A percentile compares a stretch with the other conserved stretches of the same genome.
Conservation (phyloP, 495 filamentous ascomycete species). For the Aspergillus olivimuriae region DNA sequence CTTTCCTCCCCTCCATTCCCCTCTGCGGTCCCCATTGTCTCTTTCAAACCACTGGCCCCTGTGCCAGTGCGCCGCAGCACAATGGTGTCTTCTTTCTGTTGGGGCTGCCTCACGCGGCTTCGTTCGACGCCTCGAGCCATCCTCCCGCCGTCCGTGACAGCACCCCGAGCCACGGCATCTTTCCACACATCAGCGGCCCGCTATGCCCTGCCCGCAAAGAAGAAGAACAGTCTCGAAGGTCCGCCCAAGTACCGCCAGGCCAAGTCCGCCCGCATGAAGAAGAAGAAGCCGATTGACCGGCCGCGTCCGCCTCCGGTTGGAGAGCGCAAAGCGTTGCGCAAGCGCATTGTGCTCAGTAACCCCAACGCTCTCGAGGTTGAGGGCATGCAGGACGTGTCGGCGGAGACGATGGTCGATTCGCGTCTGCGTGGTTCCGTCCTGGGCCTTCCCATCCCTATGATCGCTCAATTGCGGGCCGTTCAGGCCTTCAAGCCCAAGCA, state of each 20-base stretch:
- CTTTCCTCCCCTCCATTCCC: slow-evolving; percentile 18
- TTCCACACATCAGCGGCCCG: slow-evolving; percentile 40
- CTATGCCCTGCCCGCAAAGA: slow-evolving; percentile 35
- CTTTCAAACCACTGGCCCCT: slow-evolving; percentile 28
- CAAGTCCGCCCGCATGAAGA: slow-evolving; percentile 45
- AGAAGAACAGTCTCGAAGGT: slow-evolving; percentile 25
- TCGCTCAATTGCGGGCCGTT: slow-evolving; percentile 72
- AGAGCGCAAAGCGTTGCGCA: slow-evolving; percentile 80
- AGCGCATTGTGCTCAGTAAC: slow-evolving; percentile 86
- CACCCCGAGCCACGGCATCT: slow-evolving; percentile 28
- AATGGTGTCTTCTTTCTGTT: slow-evolving; percentile 65
- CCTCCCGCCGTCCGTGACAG: slow-evolving; percentile 28
- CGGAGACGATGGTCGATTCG: slow-evolving; percentile 46
- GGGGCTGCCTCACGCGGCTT: slow-evolving; percentile 56
- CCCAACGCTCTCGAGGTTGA: slow-evolving; percentile 77
- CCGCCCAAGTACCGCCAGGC: slow-evolving; percentile 28
- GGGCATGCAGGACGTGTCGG: slow-evolving; percentile 54
- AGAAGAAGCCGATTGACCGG: slow-evolving; percentile 30
- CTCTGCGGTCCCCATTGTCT: slow-evolving; percentile 25
- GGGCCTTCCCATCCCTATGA: slow-evolving; percentile 57
- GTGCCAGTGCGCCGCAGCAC: slow-evolving; percentile 27
- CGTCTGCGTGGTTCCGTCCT: slow-evolving; percentile 58
- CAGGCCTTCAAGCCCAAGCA: slow-evolving; percentile 91
- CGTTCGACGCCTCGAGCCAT: slow-evolving; percentile 42
- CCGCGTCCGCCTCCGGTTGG: slow-evolving; percentile 55